These are phyloP conservation scores for Ganoderma meredithae DNA, from an alignment of 1,284 basidiomycete genomes.

Conservation along the genomic window DNA sequence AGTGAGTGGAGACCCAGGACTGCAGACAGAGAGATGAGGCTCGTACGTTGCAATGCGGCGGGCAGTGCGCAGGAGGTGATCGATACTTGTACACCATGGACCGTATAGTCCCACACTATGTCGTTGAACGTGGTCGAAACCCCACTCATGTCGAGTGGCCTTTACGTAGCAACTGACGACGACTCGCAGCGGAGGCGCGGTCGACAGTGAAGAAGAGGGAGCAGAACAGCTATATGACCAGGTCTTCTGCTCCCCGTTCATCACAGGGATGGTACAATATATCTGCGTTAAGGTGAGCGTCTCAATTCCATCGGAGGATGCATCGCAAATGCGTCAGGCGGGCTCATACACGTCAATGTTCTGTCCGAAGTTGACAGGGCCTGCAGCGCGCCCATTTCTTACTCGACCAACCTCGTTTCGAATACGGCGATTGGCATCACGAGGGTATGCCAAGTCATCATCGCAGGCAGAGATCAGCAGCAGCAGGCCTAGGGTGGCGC, in stretches of 20 bases:
- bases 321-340: neutral
- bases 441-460: neutral
- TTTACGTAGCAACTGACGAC: neutral
- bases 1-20: neutral
- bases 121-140: neutral
- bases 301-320: neutral
- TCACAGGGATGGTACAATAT: neutral
- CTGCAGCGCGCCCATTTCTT: neutral
- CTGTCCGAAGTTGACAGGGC: conserved; percentile 1
- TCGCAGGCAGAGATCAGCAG: neutral
- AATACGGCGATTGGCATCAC: neutral
- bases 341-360: neutral
- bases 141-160: neutral
- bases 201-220: neutral
- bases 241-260: too few relatives aligned
- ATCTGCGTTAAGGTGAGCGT: neutral
- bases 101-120: neutral
- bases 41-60: neutral
- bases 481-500: neutral
- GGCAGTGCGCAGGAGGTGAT: neutral
- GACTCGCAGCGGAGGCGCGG: neutral
- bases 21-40: neutral
- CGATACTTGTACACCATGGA: neutral
- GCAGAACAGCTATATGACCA: neutral
- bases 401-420: neutral